Percentiles rank a stretch among this genome's conserved stretches.
Evolutionary conservation across 495 filamentous ascomycete species (phyloP).

Genomic region (Lepraria neglecta): DNA sequence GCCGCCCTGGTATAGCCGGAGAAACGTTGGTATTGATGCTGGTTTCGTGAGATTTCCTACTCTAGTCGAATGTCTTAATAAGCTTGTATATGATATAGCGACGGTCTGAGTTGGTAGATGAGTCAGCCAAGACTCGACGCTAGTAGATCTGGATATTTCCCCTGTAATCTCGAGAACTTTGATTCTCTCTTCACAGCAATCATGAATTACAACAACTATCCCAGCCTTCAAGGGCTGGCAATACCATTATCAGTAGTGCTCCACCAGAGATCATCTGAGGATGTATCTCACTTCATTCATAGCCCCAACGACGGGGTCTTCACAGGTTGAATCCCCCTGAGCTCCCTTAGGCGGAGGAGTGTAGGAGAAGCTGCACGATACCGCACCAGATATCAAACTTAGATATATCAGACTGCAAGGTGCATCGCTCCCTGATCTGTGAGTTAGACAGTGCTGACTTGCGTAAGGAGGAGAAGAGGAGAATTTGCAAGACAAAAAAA

Average conservation of each 20-base stretch:
- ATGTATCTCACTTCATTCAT: slow-evolving; percentile 45
- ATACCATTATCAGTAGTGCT: neutral
- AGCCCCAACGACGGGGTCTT: slow-evolving; percentile 73
- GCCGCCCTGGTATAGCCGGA: no score
- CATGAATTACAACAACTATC: slow-evolving; percentile 17
- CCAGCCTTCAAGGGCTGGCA: slow-evolving; percentile 21
- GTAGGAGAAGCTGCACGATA: slow-evolving; percentile 20
- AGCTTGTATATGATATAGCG: no score
- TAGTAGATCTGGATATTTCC: neutral
- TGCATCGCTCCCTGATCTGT: neutral
- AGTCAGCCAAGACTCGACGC: slow-evolving; percentile 10
- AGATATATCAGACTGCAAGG: slow-evolving; percentile 1
- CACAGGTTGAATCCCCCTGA: slow-evolving; percentile 43
- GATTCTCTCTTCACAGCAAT: slow-evolving; percentile 2
- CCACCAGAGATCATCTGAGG: slow-evolving; percentile 28
- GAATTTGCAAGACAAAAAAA: neutral
- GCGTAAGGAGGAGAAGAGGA: neutral
- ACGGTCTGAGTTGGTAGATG: neutral
- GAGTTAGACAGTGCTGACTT: neutral
- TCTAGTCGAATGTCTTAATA: no score
- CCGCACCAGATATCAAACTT: slow-evolving; percentile 1
- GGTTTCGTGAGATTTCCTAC: neutral
- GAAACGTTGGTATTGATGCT: neutral
- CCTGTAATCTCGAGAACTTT: neutral
- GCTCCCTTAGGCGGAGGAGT: slow-evolving; percentile 32